Conservation (phyloP, 768 basidiomycete genomes). For the Asterophora parasitica region DNA sequence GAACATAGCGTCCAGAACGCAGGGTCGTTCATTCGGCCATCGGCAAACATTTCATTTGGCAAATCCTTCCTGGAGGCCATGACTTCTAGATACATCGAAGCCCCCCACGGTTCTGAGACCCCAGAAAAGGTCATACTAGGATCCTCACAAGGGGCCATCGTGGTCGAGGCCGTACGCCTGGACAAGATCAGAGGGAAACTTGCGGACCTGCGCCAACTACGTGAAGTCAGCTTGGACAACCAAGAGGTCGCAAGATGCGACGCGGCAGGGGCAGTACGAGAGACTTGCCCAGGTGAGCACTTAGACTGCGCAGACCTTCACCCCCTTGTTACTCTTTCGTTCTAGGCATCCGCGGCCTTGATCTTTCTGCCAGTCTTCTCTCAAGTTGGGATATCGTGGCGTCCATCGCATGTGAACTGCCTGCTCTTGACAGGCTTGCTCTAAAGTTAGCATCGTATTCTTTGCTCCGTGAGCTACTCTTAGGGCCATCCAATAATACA, state of each 20-base stretch:
- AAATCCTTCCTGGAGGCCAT: constrained; percentile 73
- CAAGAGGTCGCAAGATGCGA: constrained; percentile 52
- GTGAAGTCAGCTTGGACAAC: constrained; percentile 77
- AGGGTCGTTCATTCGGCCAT: constrained; percentile 79
- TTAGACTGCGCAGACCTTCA: neutral
- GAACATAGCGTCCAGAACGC: constrained; percentile 48
- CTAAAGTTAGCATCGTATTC: constrained; percentile 62
- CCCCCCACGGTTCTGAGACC: constrained; percentile 42
- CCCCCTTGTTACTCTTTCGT: constrained; percentile 8
- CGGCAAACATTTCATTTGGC: constrained; percentile 55
- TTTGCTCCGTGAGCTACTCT: constrained; percentile 11
- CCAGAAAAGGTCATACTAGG: constrained; percentile 70
- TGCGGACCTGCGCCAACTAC: constrained; percentile 57
- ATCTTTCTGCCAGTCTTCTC: constrained; percentile 75
- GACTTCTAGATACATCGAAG: constrained; percentile 71
- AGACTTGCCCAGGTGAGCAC: constrained; percentile 65
- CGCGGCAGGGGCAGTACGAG: constrained; percentile 43
- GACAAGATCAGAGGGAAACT: constrained; percentile 75
- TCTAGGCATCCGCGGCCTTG: constrained; percentile 71
- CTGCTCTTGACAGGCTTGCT: constrained; percentile 55
- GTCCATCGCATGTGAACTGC: constrained; percentile 57
- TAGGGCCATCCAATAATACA: constrained; percentile 26
- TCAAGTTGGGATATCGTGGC: constrained; percentile 67
- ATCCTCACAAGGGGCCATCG: constrained; percentile 76
- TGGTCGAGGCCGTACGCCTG: constrained; percentile 81